Evolutionary conservation across 495 filamentous ascomycete species (phyloP).

Genomic region (Apiosordaria backusii): DNA sequence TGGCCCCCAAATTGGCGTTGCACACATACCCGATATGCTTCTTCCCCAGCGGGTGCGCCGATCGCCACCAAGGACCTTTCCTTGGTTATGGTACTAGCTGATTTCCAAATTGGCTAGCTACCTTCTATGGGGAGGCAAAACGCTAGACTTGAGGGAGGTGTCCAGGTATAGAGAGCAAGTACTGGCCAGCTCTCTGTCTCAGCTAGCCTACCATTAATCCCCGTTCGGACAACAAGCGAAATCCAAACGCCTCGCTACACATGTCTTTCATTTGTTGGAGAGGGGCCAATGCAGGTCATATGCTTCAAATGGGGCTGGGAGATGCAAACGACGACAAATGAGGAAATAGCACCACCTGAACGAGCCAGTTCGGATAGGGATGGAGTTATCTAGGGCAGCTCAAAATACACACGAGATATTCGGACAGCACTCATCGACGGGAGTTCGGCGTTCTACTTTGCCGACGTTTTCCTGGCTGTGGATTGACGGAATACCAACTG

Average conservation of each 20-base stretch:
- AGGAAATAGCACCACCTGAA: neutral
- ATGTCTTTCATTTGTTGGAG: neutral
- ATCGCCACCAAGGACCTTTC: conserved; percentile 13
- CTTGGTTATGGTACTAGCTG: neutral
- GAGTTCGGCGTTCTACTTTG: neutral
- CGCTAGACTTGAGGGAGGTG: no score
- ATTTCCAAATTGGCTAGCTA: neutral
- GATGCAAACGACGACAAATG: neutral
- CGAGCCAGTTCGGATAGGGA: neutral
- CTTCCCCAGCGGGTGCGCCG: conserved; percentile 22
- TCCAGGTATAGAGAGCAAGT: neutral
- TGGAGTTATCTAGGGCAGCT: neutral
- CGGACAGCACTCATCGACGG: neutral
- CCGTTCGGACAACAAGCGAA: neutral
- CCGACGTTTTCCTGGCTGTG: neutral
- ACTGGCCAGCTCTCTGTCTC: neutral
- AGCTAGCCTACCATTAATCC: neutral
- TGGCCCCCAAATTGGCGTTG: conserved; percentile 5
- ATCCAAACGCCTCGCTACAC: neutral
- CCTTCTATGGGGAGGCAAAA: neutral
- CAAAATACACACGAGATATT: neutral
- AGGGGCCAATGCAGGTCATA: neutral
- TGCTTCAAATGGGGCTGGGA: neutral
- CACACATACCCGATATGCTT: conserved; percentile 29
- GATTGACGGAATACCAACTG: neutral